Percentiles rank a stretch among this genome's conserved stretches.
phyloP scores from a whole-genome alignment of 257 asterid genomes.

The Catharanthus roseus region DNA sequence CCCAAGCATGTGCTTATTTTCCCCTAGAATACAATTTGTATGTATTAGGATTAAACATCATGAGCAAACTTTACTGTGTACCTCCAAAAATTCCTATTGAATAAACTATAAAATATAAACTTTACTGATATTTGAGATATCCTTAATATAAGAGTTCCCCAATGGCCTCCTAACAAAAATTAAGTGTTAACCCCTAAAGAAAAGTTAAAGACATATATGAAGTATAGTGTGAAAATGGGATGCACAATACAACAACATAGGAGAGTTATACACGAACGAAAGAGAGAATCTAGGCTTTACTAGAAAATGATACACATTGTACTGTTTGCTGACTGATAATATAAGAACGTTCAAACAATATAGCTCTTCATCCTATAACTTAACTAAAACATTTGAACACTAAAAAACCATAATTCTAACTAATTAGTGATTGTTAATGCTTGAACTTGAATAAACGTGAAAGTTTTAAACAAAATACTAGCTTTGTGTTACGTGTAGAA shows the following conservation, averaged over 20 bases:
- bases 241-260: not conserved
- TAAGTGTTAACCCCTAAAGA: not conserved
- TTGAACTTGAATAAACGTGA: conserved; percentile 21
- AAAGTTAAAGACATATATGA: not conserved
- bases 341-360: not conserved
- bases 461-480: conserved; percentile 21
- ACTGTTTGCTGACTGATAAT: not conserved
- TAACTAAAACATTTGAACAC: conserved; percentile 35
- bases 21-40: not conserved
- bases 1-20: not conserved
- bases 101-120: not conserved
- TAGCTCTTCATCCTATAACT: conserved; percentile 10
- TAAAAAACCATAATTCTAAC: conserved; percentile 23
- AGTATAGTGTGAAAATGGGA: not conserved
- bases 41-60: not conserved
- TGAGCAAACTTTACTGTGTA: not conserved
- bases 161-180: not conserved
- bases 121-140: not conserved
- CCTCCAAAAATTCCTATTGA: not conserved
- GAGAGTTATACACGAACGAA: not conserved
- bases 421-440: conserved; percentile 19
- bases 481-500: conserved; percentile 33
- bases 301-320: not conserved
- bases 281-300: not conserved
- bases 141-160: not conserved